phyloP scores from a whole-genome alignment of 2,329 filamentous ascomycete genomes.

The Sarocladium strictum region DNA sequence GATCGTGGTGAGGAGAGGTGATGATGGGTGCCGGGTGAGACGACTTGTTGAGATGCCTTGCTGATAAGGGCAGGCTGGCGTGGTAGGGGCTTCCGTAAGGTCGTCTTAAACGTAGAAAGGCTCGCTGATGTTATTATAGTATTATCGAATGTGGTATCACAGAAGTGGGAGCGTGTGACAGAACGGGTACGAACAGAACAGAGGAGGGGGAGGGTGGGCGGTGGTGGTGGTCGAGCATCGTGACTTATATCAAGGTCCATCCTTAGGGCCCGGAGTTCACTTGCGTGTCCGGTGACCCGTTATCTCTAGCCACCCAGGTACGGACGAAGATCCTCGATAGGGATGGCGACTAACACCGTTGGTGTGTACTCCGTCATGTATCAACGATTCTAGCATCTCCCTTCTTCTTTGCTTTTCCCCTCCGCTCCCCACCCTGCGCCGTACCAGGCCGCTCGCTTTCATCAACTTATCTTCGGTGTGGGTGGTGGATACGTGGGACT shows the following conservation, averaged over 20 bases:
- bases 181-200: neutral
- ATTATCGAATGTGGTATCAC: neutral
- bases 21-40: neutral
- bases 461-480: slow-evolving; percentile 9
- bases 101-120: neutral
- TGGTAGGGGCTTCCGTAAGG: neutral
- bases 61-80: neutral
- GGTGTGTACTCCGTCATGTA: neutral
- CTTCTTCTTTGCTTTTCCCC: neutral
- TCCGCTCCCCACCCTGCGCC: neutral
- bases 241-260: slow-evolving; percentile 5
- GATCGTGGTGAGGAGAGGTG: neutral
- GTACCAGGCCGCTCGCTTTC: slow-evolving; percentile 1
- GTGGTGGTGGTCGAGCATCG: slow-evolving; percentile 8
- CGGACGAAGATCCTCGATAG: slow-evolving; percentile 7
- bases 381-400: slow-evolving; percentile 5
- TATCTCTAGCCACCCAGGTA: slow-evolving; percentile 8
- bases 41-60: neutral
- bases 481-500: slow-evolving; percentile 5
- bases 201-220: neutral
- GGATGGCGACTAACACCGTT: neutral
- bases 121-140: slow-evolving; percentile 2
- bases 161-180: neutral
- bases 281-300: neutral
- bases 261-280: neutral